Evolutionary conservation across 768 basidiomycete species (phyloP).

Genomic region (Mycena rosella): DNA sequence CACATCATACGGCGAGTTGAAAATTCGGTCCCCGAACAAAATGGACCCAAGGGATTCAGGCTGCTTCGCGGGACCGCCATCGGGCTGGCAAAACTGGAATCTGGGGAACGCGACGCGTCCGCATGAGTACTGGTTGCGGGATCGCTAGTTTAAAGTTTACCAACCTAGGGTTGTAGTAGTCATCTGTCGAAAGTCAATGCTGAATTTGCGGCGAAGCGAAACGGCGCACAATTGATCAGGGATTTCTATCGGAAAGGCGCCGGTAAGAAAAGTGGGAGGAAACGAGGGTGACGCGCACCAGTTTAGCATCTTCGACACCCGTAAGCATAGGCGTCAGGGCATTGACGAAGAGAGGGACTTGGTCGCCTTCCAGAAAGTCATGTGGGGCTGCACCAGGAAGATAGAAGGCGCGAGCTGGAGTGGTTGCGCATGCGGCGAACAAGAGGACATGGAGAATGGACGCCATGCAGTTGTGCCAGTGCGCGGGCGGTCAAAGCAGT

Average conservation of each 20-base stretch:
- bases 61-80: conserved; percentile 76
- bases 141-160: too few species aligned
- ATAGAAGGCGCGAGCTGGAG: conserved; percentile 86
- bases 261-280: conserved; percentile 13
- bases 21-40: conserved; percentile 96
- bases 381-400: conserved; percentile 92
- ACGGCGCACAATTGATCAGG: conserved; percentile 83
- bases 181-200: conserved; percentile 64
- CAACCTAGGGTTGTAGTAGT: conserved; percentile 96
- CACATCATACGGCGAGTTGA: conserved; percentile 90
- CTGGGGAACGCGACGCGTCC: too few species aligned
- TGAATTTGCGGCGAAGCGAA: conserved; percentile 2
- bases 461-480: conserved; percentile 25
- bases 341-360: conserved; percentile 87
- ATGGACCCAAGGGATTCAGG: conserved; percentile 94
- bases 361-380: conserved; percentile 80
- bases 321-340: conserved; percentile 89
- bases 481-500: not conserved
- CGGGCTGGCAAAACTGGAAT: conserved; percentile 89
- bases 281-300: conserved; percentile 64
- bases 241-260: conserved; percentile 73
- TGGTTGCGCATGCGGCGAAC: conserved; percentile 41
- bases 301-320: conserved; percentile 74
- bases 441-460: conserved; percentile 36
- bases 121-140: too few species aligned